phyloP scores from a whole-genome alignment of 2,329 filamentous ascomycete genomes.

The Fonsecaea pugnacius region DNA sequence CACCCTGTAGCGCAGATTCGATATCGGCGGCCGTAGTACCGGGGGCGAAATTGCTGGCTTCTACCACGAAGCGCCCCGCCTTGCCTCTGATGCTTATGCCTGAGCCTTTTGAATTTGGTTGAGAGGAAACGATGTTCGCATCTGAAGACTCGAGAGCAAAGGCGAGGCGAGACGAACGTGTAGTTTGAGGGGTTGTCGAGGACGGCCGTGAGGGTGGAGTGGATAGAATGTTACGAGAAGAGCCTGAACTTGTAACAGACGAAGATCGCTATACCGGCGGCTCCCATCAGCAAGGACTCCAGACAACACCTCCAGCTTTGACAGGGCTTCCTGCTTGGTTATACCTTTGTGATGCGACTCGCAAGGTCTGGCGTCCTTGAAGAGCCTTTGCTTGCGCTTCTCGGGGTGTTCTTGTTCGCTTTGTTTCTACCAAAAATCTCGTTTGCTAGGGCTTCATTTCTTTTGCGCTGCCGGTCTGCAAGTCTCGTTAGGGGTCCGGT shows the following conservation, averaged over 20 bases:
- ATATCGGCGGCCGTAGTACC: constrained; percentile 70
- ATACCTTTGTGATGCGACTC: constrained; percentile 64
- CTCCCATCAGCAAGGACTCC: constrained; percentile 24
- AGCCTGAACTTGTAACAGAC: constrained; percentile 37
- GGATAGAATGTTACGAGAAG: constrained; percentile 30
- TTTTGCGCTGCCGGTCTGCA: constrained; percentile 58
- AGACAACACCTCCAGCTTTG: not conserved
- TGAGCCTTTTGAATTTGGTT: constrained; percentile 37
- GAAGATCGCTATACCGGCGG: constrained; percentile 42
- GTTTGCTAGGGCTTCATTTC: constrained; percentile 62
- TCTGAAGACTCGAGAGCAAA: constrained; percentile 38
- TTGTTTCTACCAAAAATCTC: constrained; percentile 62
- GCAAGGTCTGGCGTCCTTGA: constrained; percentile 55
- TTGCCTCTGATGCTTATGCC: constrained; percentile 61
- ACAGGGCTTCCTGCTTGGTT: constrained; percentile 6
- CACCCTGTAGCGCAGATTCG: constrained; percentile 61
- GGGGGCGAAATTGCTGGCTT: constrained; percentile 68
- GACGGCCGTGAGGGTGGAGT: constrained; percentile 37
- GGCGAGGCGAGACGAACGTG: constrained; percentile 41
- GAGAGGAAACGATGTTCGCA: constrained; percentile 42
- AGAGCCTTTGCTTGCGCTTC: constrained; percentile 48
- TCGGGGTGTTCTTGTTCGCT: constrained; percentile 46
- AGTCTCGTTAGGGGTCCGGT: constrained; percentile 23
- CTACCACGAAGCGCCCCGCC: constrained; percentile 60
- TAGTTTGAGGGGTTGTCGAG: constrained; percentile 40